phyloP scores from a whole-genome alignment of 192 early-diverging fungal genomes.

The Dispira simplex region DNA sequence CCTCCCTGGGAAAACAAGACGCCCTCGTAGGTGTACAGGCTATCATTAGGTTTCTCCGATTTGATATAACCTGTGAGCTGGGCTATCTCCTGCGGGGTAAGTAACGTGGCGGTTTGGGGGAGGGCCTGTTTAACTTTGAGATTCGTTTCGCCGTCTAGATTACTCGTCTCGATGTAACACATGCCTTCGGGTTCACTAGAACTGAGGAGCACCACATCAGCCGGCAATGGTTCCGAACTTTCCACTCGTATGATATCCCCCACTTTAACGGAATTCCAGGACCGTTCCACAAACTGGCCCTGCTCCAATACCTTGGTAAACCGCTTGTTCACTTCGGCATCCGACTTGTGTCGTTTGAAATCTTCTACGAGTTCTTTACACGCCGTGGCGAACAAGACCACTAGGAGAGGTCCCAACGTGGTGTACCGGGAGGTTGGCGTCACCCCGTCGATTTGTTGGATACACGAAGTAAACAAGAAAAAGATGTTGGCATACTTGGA shows the following conservation, averaged over 20 bases:
- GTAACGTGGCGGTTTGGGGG: constrained; percentile 60
- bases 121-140: constrained; percentile 92
- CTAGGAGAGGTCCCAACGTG: constrained; percentile 64
- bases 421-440: constrained; percentile 86
- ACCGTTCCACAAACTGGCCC: constrained; percentile 48
- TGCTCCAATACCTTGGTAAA: constrained; percentile 40
- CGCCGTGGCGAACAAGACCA: constrained; percentile 80
- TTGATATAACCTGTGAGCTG: constrained; percentile 54
- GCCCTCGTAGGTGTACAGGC: constrained; percentile 92
- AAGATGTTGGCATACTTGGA: constrained; percentile 98
- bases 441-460: constrained; percentile 92
- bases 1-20: constrained; percentile 28
- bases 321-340: constrained; percentile 56
- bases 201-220: constrained; percentile 81
- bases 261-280: constrained; percentile 60
- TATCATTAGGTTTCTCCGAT: constrained; percentile 91
- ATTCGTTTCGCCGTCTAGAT: constrained; percentile 97
- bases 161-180: constrained; percentile 96
- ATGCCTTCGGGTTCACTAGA: constrained; percentile 90
- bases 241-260: constrained; percentile 89
- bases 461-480: constrained; percentile 92
- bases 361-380: constrained; percentile 94
- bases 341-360: constrained; percentile 58
- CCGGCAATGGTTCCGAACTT: constrained; percentile 77
- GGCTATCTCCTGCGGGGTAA: constrained; percentile 53